Percentiles rank a stretch among this genome's conserved stretches.
phyloP scores from a whole-genome alignment of 441 rosid genomes.

The Croton laevigatus region DNA sequence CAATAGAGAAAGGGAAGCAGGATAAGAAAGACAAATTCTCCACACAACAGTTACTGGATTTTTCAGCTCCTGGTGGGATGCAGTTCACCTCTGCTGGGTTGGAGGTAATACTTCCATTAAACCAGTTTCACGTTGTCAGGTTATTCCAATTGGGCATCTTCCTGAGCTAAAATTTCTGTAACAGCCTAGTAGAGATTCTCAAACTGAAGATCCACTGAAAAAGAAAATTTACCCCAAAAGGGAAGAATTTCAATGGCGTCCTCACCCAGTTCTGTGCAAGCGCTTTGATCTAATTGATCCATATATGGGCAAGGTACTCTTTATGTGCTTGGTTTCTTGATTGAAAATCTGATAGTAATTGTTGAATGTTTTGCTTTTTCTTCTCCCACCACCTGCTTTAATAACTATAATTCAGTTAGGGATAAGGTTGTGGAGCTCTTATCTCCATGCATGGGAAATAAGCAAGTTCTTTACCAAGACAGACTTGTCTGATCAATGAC shows the following conservation, averaged over 20 bases:
- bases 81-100: slow-evolving; percentile 77
- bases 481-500: not conserved
- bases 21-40: slow-evolving; percentile 46
- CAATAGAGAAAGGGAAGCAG: slow-evolving; percentile 70
- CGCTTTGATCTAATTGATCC: slow-evolving; percentile 98
- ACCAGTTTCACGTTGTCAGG: slow-evolving; percentile 15
- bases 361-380: not conserved
- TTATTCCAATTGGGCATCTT: slow-evolving; percentile 17
- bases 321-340: not conserved
- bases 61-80: slow-evolving; percentile 54
- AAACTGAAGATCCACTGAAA: slow-evolving; percentile 42
- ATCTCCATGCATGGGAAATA: not conserved
- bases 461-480: not conserved
- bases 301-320: slow-evolving; percentile 82
- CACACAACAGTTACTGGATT: slow-evolving; percentile 41
- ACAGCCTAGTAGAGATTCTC: slow-evolving; percentile 56
- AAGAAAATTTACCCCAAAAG: slow-evolving; percentile 66
- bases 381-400: too few species aligned
- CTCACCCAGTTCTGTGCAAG: slow-evolving; percentile 84
- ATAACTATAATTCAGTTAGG: not conserved
- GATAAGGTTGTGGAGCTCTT: not conserved
- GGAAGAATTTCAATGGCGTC: slow-evolving; percentile 96
- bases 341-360: slow-evolving; percentile 1
- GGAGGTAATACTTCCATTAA: slow-evolving; percentile 50
- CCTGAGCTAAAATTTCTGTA: slow-evolving; percentile 23